These are phyloP conservation scores for Fusarium heterosporum DNA, from an alignment of 2,329 filamentous ascomycete genomes.

Conservation along the genomic window DNA sequence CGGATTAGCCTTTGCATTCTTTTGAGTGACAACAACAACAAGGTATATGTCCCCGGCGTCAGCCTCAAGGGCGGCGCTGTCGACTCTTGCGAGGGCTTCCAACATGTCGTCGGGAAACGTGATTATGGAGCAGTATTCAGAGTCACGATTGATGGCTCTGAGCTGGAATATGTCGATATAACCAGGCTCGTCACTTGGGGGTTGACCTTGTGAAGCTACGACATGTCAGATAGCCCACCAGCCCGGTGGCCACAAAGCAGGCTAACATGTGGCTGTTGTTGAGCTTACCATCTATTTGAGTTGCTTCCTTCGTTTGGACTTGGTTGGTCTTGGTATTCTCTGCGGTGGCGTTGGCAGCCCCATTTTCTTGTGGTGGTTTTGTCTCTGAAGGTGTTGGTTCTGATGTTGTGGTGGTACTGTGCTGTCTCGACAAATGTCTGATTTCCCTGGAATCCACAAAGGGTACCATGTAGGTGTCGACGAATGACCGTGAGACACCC, in stretches of 20 bases:
- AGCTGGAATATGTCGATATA: not conserved
- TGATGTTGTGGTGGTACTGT: accelerated
- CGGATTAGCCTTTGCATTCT: not conserved
- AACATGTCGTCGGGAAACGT: not conserved
- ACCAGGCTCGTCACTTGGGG: not conserved
- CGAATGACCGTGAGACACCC: not conserved
- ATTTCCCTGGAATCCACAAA: not conserved
- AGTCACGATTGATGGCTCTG: not conserved
- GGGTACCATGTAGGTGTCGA: constrained; percentile 3
- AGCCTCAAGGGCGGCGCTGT: not conserved
- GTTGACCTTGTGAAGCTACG: not conserved
- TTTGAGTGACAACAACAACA: not conserved
- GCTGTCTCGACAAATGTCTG: not conserved
- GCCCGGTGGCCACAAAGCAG: not conserved
- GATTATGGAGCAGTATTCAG: not conserved
- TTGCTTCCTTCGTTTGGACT: not conserved
- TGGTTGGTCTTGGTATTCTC: not conserved
- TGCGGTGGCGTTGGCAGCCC: not conserved
- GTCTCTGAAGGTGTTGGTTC: not conserved
- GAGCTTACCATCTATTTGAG: not conserved
- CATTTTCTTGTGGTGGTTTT: not conserved
- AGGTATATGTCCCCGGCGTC: not conserved
- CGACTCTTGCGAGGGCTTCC: not conserved
- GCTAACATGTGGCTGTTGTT: not conserved
- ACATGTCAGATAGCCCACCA: constrained; percentile 3